Conservation (phyloP, 495 filamentous ascomycete species). For the Acidomyces sp. region DNA sequence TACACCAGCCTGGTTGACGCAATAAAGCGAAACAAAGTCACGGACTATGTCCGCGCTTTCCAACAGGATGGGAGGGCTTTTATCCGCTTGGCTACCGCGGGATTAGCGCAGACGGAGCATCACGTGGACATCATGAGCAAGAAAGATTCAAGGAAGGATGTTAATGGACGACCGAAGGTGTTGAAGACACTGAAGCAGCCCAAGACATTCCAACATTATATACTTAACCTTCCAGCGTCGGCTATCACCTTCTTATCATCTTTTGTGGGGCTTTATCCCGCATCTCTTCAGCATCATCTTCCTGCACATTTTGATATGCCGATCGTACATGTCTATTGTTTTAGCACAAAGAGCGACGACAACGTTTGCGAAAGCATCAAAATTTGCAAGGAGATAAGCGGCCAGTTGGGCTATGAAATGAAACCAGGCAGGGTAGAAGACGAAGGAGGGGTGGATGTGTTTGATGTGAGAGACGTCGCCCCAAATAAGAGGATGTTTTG, state of each 20-base stretch:
- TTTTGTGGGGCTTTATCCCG: constrained; percentile 69
- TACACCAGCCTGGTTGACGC: constrained; percentile 56
- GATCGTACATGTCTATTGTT: constrained; percentile 84
- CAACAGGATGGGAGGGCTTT: constrained; percentile 71
- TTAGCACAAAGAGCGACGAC: constrained; percentile 61
- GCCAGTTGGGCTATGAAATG: constrained; percentile 48
- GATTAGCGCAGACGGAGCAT: constrained; percentile 42
- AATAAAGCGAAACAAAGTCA: constrained; percentile 66
- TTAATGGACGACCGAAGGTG: constrained; percentile 15
- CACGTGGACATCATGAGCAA: constrained; percentile 26
- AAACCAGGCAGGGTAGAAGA: constrained; percentile 39
- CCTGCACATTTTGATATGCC: constrained; percentile 48
- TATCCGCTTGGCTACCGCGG: constrained; percentile 52
- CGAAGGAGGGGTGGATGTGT: constrained; percentile 45
- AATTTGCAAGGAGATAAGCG: constrained; percentile 56
- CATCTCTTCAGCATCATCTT: constrained; percentile 51
- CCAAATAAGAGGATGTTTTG: constrained; percentile 96
- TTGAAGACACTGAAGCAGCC: constrained; percentile 20
- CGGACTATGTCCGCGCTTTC: constrained; percentile 59
- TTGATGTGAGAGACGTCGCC: constrained; percentile 76
- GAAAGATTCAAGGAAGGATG: constrained; percentile 2
- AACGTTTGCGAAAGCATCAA: constrained; percentile 46
- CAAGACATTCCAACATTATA: constrained; percentile 64
- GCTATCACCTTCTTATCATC: constrained; percentile 76
- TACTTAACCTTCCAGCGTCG: constrained; percentile 91